Percentiles rank a stretch among this genome's conserved stretches.
Conservation (phyloP, 2,329 filamentous ascomycete species). For the Torrubiella hemipterigena region DNA sequence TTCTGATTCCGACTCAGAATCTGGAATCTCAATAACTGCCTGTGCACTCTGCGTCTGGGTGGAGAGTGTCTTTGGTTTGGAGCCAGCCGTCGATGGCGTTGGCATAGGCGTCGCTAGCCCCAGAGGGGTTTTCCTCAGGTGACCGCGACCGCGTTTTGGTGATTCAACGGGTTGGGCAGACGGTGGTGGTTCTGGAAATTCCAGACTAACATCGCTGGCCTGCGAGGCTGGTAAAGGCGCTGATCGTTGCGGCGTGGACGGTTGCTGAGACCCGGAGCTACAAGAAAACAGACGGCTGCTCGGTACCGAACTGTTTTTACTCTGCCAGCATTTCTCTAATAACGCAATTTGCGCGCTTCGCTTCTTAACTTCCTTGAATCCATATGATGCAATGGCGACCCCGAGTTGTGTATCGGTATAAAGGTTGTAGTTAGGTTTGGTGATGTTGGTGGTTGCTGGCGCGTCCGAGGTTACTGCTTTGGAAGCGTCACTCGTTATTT, state of each 20-base stretch:
- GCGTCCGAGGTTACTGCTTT: constrained; percentile 7
- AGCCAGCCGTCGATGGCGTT: too few species aligned
- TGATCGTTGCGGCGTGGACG: too few species aligned
- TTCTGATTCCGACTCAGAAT: constrained; percentile 32
- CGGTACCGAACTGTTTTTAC: constrained; percentile 25
- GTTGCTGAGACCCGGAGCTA: too few species aligned
- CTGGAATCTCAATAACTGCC: constrained; percentile 34
- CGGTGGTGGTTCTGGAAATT: constrained; percentile 21
- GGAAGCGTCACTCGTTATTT: too few species aligned
- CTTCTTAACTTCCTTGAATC: constrained; percentile 61
- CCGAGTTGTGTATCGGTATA: constrained; percentile 52
- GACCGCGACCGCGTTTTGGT: constrained; percentile 17
- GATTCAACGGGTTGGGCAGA: constrained; percentile 19
- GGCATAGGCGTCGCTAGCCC: constrained; percentile 1
- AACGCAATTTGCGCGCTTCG: constrained; percentile 58
- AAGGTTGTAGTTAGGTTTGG: constrained; percentile 38
- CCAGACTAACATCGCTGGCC: too few species aligned
- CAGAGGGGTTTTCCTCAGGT: constrained; percentile 11
- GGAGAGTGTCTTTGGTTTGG: too few species aligned
- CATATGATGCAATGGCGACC: constrained; percentile 49
- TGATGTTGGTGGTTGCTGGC: too few species aligned
- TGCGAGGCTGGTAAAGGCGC: too few species aligned
- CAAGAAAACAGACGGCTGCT: too few species aligned
- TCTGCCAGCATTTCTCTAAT: constrained; percentile 59
- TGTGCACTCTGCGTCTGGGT: constrained; percentile 7